Evolutionary conservation across 805 yeast genomes (phyloP).

Genomic region (Pichia phayaonensis): DNA sequence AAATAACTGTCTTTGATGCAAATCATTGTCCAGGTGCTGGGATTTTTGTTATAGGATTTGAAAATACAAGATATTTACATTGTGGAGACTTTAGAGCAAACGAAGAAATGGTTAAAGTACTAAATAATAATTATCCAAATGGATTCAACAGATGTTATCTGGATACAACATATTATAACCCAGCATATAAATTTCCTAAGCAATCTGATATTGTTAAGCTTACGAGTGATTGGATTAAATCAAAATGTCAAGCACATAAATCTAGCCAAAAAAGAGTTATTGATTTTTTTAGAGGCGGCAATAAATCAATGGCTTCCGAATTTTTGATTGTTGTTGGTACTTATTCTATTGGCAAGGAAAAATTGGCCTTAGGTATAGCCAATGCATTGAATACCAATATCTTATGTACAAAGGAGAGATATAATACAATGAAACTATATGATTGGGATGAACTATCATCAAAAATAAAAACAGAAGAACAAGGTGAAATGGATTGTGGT

Average conservation of each 20-base stretch:
- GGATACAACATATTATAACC: slow-evolving; percentile 85
- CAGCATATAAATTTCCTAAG: slow-evolving; percentile 66
- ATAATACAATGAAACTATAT: slow-evolving; percentile 38
- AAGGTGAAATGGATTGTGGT: slow-evolving; percentile 37
- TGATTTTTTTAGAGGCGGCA: slow-evolving; percentile 25
- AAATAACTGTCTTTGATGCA: slow-evolving; percentile 67
- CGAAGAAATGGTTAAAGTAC: slow-evolving; percentile 38
- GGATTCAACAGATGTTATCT: slow-evolving; percentile 61
- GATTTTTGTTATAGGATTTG: slow-evolving; percentile 59
- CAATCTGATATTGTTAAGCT: slow-evolving; percentile 61
- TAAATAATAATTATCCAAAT: slow-evolving; percentile 14
- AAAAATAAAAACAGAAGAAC: slow-evolving; percentile 31
- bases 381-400: slow-evolving; percentile 44
- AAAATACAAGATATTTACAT: slow-evolving; percentile 46
- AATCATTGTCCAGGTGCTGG: slow-evolving; percentile 97
- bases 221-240: slow-evolving; percentile 43
- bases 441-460: slow-evolving; percentile 36
- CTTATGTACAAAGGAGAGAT: slow-evolving; percentile 42
- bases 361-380: slow-evolving; percentile 64
- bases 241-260: slow-evolving; percentile 21
- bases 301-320: slow-evolving; percentile 10
- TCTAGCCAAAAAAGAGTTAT: slow-evolving; percentile 29
- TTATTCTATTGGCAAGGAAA: slow-evolving; percentile 89
- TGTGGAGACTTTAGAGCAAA: slow-evolving; percentile 91
- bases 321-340: slow-evolving; percentile 68